Conservation (phyloP, 2,329 filamentous ascomycete species). For the Nemania serpens region DNA sequence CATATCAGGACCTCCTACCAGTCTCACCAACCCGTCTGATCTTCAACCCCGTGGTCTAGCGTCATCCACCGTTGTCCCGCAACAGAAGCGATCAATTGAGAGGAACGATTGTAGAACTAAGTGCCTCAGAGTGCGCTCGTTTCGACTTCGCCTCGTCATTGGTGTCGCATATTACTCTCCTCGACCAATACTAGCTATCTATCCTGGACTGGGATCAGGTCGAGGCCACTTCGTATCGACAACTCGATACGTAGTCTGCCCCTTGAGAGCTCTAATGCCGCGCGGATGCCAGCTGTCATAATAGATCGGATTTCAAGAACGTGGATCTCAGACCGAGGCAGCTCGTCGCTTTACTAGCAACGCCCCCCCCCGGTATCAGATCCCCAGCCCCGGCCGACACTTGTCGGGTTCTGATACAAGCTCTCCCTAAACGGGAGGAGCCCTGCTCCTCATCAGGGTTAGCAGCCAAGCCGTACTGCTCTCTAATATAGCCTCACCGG, state of each 20-base stretch:
- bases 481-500: slow-evolving; percentile 46
- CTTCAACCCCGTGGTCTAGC: slow-evolving; percentile 42
- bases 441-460: slow-evolving; percentile 39
- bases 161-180: slow-evolving; percentile 27
- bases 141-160: slow-evolving; percentile 26
- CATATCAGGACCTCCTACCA: slow-evolving; percentile 43
- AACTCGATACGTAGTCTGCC: slow-evolving; percentile 8
- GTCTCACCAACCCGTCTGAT: slow-evolving; percentile 45
- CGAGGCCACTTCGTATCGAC: slow-evolving; percentile 17
- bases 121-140: slow-evolving; percentile 30
- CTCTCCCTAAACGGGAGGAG: slow-evolving; percentile 48
- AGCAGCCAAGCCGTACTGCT: slow-evolving; percentile 37
- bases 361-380: slow-evolving; percentile 46
- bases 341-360: slow-evolving; percentile 42
- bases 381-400: slow-evolving; percentile 43
- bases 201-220: slow-evolving; percentile 25
- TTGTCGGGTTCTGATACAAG: slow-evolving; percentile 48
- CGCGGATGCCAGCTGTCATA: slow-evolving; percentile 59
- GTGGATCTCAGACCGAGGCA: slow-evolving; percentile 53
- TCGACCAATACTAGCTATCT: slow-evolving; percentile 8
- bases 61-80: slow-evolving; percentile 28
- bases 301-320: slow-evolving; percentile 57
- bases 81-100: background rate
- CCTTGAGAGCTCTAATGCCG: slow-evolving; percentile 47
- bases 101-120: background rate